Base-by-base conservation (phyloP, 805 yeast species). In the Starmerella cellae region DNA sequence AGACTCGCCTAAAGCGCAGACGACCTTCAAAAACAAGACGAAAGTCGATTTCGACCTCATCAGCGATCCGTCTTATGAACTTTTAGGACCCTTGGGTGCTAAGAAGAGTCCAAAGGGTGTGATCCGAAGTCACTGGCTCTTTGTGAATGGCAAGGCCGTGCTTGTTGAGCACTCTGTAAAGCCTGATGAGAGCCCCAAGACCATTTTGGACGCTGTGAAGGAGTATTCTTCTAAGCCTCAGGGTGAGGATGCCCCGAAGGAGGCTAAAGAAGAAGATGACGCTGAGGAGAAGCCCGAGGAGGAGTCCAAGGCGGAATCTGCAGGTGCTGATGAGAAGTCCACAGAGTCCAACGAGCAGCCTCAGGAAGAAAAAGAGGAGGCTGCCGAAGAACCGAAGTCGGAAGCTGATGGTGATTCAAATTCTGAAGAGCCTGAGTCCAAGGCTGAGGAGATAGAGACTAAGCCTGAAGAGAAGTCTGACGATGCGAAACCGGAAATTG, bases 41-140 rank as follows among this genome's bases (percentile, higher is more conserved):
- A 66, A 68, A 4, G 71, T 87, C 58, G 79, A 79, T 42, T 91
- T 75, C 55, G 76, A 75, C 43, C 67, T 88, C 53, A 65, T 91
- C 48, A 69, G 80, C 48, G 98, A 88, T 59, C 84, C 94, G 2
- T 54, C 70, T 34, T 75, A 71, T 56, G 68, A 74, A 50, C 67
- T 88, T 46, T 75, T 91, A 52, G 78, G 76, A 0, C 59, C 68
- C 2, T 66, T 91, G 47, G 96, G 96, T 4, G 95, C 94, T 19
- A 80, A 77, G 55, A 88, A 87, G 65, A 56, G 68, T 1, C 84
- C 93, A 26, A 61, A 67, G 17, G 94, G 94, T 4, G 74, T 80
- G 38, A 73, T 77, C 42, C 74, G 98, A 58, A 82, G 95, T n/a
- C 94, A 88, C 57, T 87, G 94, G 83, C 72, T 88, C 35, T 81